Evolutionary conservation across 2,329 filamentous ascomycete species (phyloP).

Genomic region (Cordyceps pruinosa): DNA sequence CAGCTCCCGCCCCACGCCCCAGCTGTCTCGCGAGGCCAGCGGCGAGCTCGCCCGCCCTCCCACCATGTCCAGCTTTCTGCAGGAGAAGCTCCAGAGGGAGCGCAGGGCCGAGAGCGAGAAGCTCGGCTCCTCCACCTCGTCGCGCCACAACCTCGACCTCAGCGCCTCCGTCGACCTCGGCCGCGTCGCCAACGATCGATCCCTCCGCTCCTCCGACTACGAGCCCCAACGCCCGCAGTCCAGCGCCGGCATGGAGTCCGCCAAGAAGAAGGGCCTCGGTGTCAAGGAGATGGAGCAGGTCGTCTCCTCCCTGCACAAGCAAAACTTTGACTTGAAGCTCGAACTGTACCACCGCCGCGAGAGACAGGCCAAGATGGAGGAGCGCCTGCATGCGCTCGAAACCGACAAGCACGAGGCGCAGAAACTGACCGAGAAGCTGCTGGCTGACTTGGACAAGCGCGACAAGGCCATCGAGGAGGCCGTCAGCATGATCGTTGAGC

Average conservation of each 20-base stretch:
- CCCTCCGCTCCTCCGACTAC: slow-evolving; percentile 27
- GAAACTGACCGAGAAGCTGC: slow-evolving; percentile 51
- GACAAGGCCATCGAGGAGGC: slow-evolving; percentile 67
- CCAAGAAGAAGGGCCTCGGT: slow-evolving; percentile 49
- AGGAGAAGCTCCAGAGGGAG: slow-evolving; percentile 48
- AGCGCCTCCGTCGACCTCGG: slow-evolving; percentile 32
- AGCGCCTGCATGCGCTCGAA: slow-evolving; percentile 48
- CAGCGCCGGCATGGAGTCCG: slow-evolving; percentile 32
- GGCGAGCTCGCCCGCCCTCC: slow-evolving; percentile 34
- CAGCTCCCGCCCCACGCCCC: slow-evolving; percentile 34
- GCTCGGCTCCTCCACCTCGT: slow-evolving; percentile 23
- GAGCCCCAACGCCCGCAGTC: slow-evolving; percentile 37
- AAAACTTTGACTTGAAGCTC: slow-evolving; percentile 71
- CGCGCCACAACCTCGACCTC: slow-evolving; percentile 31
- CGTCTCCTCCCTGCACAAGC: slow-evolving; percentile 62
- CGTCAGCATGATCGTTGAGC: slow-evolving; percentile 58
- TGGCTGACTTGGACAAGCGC: slow-evolving; percentile 56
- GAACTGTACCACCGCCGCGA: slow-evolving; percentile 65
- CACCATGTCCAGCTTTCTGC: slow-evolving; percentile 44
- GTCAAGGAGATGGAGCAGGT: slow-evolving; percentile 64
- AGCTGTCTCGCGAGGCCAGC: slow-evolving; percentile 35
- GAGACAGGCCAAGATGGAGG: slow-evolving; percentile 53
- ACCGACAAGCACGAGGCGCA: slow-evolving; percentile 46
- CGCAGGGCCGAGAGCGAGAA: slow-evolving; percentile 43
- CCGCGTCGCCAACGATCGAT: slow-evolving; percentile 32